phyloP scores from a whole-genome alignment of 2,329 filamentous ascomycete species.

The Beauveria caledonica region DNA sequence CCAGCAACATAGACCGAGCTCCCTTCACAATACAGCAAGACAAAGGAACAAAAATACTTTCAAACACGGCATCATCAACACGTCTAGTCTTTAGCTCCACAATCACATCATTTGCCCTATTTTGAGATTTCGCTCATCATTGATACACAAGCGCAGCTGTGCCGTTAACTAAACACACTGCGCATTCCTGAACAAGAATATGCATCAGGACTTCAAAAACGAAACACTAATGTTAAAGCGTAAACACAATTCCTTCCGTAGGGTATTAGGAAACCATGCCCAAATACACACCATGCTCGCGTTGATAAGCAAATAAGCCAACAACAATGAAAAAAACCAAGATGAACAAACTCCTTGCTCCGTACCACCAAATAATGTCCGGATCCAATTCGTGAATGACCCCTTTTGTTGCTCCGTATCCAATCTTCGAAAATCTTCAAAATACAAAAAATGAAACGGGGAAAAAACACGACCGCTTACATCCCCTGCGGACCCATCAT shows the following conservation, averaged over 20 bases:
- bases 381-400: not conserved
- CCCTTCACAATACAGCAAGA: too few relatives aligned
- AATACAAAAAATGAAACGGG: not conserved
- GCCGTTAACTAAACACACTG: not conserved
- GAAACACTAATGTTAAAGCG: not conserved
- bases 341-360: slow-evolving; percentile 7
- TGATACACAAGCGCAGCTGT: not conserved
- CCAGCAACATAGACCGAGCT: too few relatives aligned
- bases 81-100: not conserved
- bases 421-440: slow-evolving; percentile 4
- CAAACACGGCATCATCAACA: too few relatives aligned
- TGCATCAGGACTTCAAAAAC: not conserved
- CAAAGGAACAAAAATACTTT: too few relatives aligned
- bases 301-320: not conserved
- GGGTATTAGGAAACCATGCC: slow-evolving; percentile 11
- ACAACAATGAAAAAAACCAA: not conserved
- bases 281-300: slow-evolving; percentile 9
- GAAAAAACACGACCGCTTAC: slow-evolving; percentile 19
- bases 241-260: slow-evolving; percentile 9
- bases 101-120: not conserved
- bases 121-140: not conserved
- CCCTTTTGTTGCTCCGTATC: slow-evolving; percentile 10
- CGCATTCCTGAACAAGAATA: not conserved
- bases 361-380: not conserved
- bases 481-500: slow-evolving; percentile 47